phyloP scores from a whole-genome alignment of 73 alveolate species.

The Durusdinium trenchii region DNA sequence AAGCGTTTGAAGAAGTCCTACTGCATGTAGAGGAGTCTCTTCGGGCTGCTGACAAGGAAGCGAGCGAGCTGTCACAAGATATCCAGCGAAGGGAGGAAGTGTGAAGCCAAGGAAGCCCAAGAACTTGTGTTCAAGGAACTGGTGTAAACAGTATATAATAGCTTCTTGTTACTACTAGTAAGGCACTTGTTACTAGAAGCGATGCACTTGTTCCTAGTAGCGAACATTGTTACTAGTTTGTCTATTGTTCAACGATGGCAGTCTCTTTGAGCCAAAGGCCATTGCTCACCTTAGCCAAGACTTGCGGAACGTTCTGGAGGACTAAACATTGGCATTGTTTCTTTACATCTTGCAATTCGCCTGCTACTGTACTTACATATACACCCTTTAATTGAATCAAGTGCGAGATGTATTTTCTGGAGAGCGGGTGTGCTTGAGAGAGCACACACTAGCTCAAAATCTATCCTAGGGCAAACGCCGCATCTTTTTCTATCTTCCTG shows the following conservation, averaged over 20 bases:
- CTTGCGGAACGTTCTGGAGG: constrained; percentile 80
- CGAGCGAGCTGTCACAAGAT: constrained; percentile 54
- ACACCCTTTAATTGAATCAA: no score
- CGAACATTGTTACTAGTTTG: not conserved
- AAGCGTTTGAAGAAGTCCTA: no score
- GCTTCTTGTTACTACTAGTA: no score
- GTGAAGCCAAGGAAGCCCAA: not conserved
- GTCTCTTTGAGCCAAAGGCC: not conserved
- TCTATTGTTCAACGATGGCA: not conserved
- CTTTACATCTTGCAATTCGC: no score
- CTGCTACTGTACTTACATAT: no score
- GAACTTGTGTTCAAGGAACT: not conserved
- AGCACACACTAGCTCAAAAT: no score
- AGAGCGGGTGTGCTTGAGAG: no score
- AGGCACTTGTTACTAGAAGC: not conserved
- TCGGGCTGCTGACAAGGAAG: constrained; percentile 48
- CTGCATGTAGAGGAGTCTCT: constrained; percentile 29
- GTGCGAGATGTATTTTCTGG: no score
- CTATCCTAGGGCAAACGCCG: no score
- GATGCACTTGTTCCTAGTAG: not conserved
- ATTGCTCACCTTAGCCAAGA: constrained; percentile 33
- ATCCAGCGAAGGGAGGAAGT: constrained; percentile 66
- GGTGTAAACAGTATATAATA: not conserved
- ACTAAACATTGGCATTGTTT: no score
- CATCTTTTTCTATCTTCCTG: no score